Base-by-base conservation (phyloP, 2,329 filamentous ascomycete genomes). In the Pezicula radicicola region DNA sequence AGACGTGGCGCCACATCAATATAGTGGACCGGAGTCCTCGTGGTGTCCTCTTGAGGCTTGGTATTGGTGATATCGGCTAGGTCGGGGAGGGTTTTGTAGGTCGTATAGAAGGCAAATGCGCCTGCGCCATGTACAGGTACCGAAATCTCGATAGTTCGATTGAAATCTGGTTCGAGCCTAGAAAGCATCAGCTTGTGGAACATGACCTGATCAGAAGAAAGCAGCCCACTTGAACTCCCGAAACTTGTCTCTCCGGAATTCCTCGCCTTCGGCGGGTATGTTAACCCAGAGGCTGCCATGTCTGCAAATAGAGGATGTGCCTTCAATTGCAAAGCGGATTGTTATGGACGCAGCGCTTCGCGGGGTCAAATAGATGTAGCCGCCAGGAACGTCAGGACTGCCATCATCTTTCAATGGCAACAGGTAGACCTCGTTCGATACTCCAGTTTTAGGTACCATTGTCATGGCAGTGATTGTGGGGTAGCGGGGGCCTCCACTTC, bases 241-340 rank as follows among this genome's bases (percentile, higher is more conserved):
- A 70, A 96, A 99, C 33, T 80, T 79, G 64, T 88, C 79, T 61
- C 94, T 86, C 58, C 84, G 80, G 67, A 97, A 99, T 41, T 84
- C 74, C 46, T 83, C 75, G 53, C 87, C 91, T 63, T 85, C 78
- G 55, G 87, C 81, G 7, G 94, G 94, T 55, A 97, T 89, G 70
- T 99, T 99, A 65, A 96, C 88, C 93, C 94, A 99, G 57, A 99
- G 79, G 67, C 89, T 97, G 54, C 95, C 94, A 72, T 96, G 80
- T 60, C 91, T 84, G 71, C 92, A 97, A 76, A 99, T 94, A 56
- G 93, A 96, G 68, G 93, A 96, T 52, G 91, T 93, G 56, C 94
- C 92, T 71, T 97, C 89, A 62, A 97, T 93, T 61, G 91, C 84
- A 71, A 99, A 96, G 54, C 93, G 87, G 52, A 97, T 77, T 49